Percentiles rank a stretch among this genome's conserved stretches.
Conservation (phyloP, 257 asterid genomes). For the Salvia rosmarinus region DNA sequence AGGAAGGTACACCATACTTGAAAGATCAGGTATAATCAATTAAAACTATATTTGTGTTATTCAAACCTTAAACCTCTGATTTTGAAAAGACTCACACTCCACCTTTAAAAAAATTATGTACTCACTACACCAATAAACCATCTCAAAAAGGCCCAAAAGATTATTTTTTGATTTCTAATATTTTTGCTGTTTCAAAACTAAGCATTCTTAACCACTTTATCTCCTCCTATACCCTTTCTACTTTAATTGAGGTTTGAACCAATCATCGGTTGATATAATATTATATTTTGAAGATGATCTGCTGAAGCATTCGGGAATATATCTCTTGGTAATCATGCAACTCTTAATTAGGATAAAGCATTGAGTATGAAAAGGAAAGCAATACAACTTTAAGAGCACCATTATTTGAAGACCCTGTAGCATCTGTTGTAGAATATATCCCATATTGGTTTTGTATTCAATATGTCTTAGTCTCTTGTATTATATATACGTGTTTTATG, state of each 20-base stretch:
- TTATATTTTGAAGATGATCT: background rate
- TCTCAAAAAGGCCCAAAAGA: no score
- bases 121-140: no score
- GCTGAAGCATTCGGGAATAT: background rate
- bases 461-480: no score
- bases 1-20: no score
- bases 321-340: background rate
- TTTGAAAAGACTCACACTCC: no score
- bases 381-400: background rate
- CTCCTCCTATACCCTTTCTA: background rate
- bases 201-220: background rate
- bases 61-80: no score
- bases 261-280: background rate
- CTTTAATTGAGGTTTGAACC: background rate
- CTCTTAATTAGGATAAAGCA: background rate
- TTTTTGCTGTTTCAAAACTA: background rate
- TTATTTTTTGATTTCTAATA: background rate
- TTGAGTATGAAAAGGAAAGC: background rate
- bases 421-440: no score
- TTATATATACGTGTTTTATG: no score
- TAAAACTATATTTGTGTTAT: no score
- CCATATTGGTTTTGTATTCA: no score
- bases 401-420: background rate
- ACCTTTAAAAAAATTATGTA: no score
- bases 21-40: no score